These are phyloP conservation scores for Cladobotryum protrusum DNA, from an alignment of 2,329 filamentous ascomycete genomes.

Conservation along the genomic window DNA sequence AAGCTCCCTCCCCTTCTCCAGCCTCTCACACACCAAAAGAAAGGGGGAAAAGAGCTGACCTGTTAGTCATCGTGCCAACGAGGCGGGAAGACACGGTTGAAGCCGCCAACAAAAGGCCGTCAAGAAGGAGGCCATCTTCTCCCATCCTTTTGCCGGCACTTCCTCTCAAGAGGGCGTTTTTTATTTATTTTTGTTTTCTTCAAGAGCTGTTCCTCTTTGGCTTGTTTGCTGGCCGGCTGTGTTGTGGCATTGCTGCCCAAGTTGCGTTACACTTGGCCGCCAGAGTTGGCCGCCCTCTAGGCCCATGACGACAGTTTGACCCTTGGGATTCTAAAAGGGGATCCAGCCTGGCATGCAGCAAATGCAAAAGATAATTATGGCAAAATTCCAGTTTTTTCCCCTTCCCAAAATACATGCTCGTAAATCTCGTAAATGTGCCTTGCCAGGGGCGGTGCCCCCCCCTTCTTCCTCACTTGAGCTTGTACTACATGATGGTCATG, in stretches of 20 bases:
- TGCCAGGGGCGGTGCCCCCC: constrained; percentile 2
- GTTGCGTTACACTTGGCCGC: constrained; percentile 3
- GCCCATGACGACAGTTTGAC: not conserved
- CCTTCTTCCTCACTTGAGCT: too few relatives aligned
- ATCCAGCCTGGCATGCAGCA: not conserved
- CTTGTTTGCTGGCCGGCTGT: not conserved
- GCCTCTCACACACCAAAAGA: too few relatives aligned
- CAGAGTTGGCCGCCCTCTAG: not conserved
- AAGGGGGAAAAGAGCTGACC: not conserved
- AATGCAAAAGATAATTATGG: not conserved
- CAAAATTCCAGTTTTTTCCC: not conserved
- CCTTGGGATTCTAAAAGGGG: constrained; percentile 1
- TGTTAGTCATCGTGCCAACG: constrained; percentile 9
- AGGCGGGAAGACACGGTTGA: constrained; percentile 6
- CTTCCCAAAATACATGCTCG: not conserved
- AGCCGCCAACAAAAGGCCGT: constrained; percentile 7
- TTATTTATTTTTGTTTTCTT: not conserved
- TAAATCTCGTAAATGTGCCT: constrained; percentile 1
- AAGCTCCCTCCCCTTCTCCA: too few relatives aligned
- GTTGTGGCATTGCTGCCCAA: not conserved
- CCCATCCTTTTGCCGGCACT: not conserved
- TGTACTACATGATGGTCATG: too few relatives aligned
- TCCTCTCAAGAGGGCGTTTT: not conserved
- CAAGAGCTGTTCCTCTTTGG: not conserved
- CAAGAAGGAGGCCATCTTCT: not conserved